Evolutionary conservation across 2,329 filamentous ascomycete species (phyloP).

Genomic region (Phoma herbarum): DNA sequence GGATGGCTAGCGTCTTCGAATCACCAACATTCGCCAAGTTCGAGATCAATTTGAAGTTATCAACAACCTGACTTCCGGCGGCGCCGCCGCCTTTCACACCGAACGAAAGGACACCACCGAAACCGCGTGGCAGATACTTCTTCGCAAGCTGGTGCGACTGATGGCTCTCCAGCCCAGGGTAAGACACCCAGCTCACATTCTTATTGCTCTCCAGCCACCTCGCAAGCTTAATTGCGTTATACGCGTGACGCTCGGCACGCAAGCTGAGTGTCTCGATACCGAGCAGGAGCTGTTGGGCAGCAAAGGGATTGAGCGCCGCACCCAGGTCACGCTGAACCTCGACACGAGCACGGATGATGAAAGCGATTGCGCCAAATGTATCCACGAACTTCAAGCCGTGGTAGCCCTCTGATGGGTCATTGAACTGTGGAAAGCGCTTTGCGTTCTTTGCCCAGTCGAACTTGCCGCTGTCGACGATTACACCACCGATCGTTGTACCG

Average conservation of each 20-base stretch:
- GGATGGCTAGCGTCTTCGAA: conserved; percentile 92
- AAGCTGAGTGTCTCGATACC: conserved; percentile 90
- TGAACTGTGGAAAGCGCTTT: conserved; percentile 89
- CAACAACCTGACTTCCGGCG: conserved; percentile 88
- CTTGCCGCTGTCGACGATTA: conserved; percentile 87
- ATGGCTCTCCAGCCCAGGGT: conserved; percentile 87
- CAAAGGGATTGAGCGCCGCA: conserved; percentile 84
- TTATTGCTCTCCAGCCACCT: conserved; percentile 83
- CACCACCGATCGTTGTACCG: conserved; percentile 87
- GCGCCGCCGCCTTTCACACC: conserved; percentile 87
- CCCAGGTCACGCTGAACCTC: conserved; percentile 91
- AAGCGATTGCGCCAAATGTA: conserved; percentile 83
- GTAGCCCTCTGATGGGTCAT: conserved; percentile 87
- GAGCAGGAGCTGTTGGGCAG: conserved; percentile 87
- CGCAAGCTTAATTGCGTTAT: conserved; percentile 82
- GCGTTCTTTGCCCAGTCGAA: conserved; percentile 92
- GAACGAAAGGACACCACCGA: conserved; percentile 90
- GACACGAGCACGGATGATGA: conserved; percentile 84
- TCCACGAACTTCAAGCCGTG: conserved; percentile 96
- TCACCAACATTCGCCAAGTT: conserved; percentile 97
- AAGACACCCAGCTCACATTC: conserved; percentile 91
- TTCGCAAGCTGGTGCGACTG: conserved; percentile 80
- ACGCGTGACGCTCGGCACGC: conserved; percentile 84
- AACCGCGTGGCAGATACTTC: conserved; percentile 85
- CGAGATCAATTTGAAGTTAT: conserved; percentile 93